Percentiles rank a stretch among this genome's conserved stretches.
phyloP scores from a whole-genome alignment of 257 asterid genomes.

The Salvia miltiorrhiza region DNA sequence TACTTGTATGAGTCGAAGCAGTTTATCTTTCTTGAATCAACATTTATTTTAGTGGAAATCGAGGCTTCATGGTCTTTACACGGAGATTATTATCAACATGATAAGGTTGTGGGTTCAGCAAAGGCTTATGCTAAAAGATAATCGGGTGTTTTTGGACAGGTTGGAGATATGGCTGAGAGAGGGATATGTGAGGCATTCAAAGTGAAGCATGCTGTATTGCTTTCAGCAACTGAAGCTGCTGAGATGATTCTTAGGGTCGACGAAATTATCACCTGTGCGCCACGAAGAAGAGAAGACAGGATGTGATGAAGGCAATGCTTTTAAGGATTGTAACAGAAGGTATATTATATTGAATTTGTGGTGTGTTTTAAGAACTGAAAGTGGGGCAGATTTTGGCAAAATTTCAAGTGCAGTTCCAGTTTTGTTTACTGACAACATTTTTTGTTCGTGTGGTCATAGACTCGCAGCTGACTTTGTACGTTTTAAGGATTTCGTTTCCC shows the following conservation, averaged over 20 bases:
- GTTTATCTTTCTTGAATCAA: too few species aligned
- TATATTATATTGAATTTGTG: not conserved
- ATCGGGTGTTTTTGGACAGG: constrained; percentile 33
- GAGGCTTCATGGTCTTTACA: too few species aligned
- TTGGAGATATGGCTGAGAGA: constrained; percentile 76
- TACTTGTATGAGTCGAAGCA: too few species aligned
- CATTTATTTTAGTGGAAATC: too few species aligned
- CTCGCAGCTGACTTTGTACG: not conserved
- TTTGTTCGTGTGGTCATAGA: not conserved
- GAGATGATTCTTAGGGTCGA: constrained; percentile 90
- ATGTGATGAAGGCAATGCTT: constrained; percentile 55
- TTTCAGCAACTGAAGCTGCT: constrained; percentile 91
- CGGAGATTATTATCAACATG: too few species aligned
- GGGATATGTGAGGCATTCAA: constrained; percentile 88
- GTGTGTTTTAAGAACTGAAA: not conserved
- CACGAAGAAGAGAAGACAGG: constrained; percentile 77
- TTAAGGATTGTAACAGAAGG: not conserved
- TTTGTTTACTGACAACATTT: not conserved
- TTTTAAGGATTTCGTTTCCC: not conserved
- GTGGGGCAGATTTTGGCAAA: not conserved
- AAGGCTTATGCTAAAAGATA: too few species aligned
- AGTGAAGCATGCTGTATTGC: constrained; percentile 84
- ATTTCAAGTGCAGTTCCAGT: not conserved
- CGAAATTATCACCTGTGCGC: constrained; percentile 85
- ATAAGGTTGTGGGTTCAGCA: too few species aligned